Base-by-base conservation (phyloP, 176 grass and related monocot genomes). In the Aegilops longissima region DNA sequence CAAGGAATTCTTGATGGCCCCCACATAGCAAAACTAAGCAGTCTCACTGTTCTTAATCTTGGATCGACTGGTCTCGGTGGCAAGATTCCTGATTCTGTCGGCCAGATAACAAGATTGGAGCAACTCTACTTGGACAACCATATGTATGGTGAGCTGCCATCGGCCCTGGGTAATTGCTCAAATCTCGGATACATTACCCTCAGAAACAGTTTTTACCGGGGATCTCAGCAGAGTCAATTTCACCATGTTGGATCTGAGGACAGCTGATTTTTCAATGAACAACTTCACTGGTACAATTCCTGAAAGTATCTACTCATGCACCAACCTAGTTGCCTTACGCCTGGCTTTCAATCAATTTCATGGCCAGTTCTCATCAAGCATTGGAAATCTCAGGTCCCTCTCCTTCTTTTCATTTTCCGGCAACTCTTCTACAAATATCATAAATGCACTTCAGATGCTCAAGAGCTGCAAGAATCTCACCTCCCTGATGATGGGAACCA, bases 281-380 rank as follows among this genome's bases (percentile, higher is more conserved):
- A 14, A 52, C 10, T 96, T 96, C 63, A 81, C 27, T 49, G 94
- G 89, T 47, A 42, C 34, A 61, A 54, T 96, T 56, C 94, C 94
- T 73, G 87, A 93, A 66, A 93, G 81, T 84, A 91, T 96, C 52
- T 96, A 84, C 80, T 74, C 66, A 51, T 96, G 89, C 82, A 93
- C 3, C 29, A 89, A 85, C 79, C 78, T 96, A 45, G 63, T 84
- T 62, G 94, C 91, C 0, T 47, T 95, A 12, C 84, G 94, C 14
- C 40, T 95, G 49, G 86, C 91, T 71, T 81, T 6, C 80, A 95
- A 95, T 38, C 68, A 29, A 0, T 80, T 95, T 31, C 27, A 27
- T 7, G 94, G 94, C 31, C 91, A 91, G 29, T 77, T 95, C 16
- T 89, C 94, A 25, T 78, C 84, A 83, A 88, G 44, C 9, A 86